Conservation (phyloP, 129 eudicot genomes). For the Chrysanthemum lavandulifolium region DNA sequence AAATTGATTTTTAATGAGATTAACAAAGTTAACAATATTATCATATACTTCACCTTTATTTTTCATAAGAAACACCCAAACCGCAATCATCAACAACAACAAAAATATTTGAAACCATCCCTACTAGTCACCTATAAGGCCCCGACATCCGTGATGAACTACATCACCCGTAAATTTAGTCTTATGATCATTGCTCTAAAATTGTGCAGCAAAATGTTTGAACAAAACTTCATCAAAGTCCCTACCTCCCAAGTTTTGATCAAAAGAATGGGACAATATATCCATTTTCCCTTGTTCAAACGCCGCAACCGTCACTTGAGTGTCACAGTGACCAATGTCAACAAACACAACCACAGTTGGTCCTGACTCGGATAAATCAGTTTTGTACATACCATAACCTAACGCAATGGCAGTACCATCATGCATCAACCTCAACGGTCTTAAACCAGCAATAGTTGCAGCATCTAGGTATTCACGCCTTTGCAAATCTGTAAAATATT, state of each 20-base stretch:
- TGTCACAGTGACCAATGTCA: slow-evolving; percentile 82
- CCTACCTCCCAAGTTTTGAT: slow-evolving; percentile 75
- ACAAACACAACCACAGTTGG: slow-evolving; percentile 66
- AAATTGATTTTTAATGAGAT: too few species aligned
- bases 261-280: slow-evolving; percentile 70
- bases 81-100: too few species aligned
- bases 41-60: too few species aligned
- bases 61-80: too few species aligned
- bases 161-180: too few species aligned
- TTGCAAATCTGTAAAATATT: slow-evolving; percentile 67
- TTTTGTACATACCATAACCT: slow-evolving; percentile 80
- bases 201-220: slow-evolving; percentile 55
- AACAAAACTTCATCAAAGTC: slow-evolving; percentile 82
- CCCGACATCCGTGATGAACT: too few species aligned
- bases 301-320: slow-evolving; percentile 74
- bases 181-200: too few species aligned
- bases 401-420: slow-evolving; percentile 84
- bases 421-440: slow-evolving; percentile 66
- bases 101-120: too few species aligned
- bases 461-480: slow-evolving; percentile 78
- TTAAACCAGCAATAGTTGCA: slow-evolving; percentile 64
- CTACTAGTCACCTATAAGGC: too few species aligned
- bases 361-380: slow-evolving; percentile 44
- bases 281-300: slow-evolving; percentile 65
- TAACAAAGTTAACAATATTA: too few species aligned